Evolutionary conservation across 441 rosid genomes (phyloP).

Genomic region (Gossypium lobatum): DNA sequence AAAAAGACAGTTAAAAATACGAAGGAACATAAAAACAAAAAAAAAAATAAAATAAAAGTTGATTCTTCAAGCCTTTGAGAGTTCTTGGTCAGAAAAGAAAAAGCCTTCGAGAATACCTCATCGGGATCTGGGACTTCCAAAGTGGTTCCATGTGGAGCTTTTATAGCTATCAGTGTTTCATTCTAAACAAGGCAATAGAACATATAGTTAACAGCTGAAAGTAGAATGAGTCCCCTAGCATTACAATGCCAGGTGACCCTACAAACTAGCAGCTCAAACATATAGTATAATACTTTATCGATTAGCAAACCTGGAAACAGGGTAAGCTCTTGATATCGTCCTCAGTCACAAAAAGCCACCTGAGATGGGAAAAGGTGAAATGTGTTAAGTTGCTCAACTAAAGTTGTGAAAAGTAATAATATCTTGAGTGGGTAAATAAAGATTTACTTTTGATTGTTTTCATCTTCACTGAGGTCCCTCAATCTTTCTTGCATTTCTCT

Average conservation of each 20-base stretch:
- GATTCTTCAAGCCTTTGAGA: constrained; percentile 16
- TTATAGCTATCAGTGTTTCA: constrained; percentile 89
- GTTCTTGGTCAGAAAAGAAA: too few relatives aligned
- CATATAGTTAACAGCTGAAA: constrained; percentile 6
- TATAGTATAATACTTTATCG: neutral
- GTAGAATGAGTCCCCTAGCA: neutral
- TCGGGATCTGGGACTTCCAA: constrained; percentile 99
- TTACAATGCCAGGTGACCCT: constrained; percentile 2
- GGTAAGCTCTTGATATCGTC: constrained; percentile 91
- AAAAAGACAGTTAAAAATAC: constrained; percentile 17
- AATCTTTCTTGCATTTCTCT: constrained; percentile 88
- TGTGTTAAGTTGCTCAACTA: constrained; percentile 2
- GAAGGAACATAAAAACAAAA: constrained; percentile 1
- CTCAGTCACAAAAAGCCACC: constrained; percentile 96
- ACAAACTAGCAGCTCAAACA: constrained; percentile 9
- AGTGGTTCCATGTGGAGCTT: constrained; percentile 99
- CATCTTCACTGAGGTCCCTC: constrained; percentile 86
- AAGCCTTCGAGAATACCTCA: constrained; percentile 51
- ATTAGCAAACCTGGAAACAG: constrained; percentile 70
- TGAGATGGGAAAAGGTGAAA: constrained; percentile 28
- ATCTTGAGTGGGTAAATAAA: constrained; percentile 10
- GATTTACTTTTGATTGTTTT: constrained; percentile 69
- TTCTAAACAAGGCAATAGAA: constrained; percentile 40
- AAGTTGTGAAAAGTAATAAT: neutral
- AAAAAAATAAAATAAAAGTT: neutral